phyloP scores from a whole-genome alignment of 306 rosid genomes.

The Echinosophora koreensis region DNA sequence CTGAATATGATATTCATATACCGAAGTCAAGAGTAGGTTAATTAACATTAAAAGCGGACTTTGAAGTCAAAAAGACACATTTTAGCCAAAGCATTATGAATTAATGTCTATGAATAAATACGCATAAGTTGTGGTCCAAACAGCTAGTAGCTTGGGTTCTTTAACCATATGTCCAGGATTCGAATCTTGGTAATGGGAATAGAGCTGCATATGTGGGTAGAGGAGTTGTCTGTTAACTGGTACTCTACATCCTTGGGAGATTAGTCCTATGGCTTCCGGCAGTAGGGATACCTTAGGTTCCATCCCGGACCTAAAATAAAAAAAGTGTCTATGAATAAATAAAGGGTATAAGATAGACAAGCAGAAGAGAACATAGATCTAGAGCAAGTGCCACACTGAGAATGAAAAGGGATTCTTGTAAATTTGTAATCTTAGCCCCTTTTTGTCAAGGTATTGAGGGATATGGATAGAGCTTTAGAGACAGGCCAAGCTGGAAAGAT shows the following conservation, averaged over 20 bases:
- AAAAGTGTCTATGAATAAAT: not conserved
- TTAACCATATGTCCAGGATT: no score
- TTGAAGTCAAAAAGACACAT: constrained; percentile 25
- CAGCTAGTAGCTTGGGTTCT: no score
- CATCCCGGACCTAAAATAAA: no score
- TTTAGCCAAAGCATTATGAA: constrained; percentile 15
- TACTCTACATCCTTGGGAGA: no score
- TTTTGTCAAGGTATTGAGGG: constrained; percentile 35
- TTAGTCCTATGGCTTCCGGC: no score
- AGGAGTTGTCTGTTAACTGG: no score
- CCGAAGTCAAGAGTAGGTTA: not conserved
- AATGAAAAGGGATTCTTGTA: constrained; percentile 9
- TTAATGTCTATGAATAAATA: not conserved
- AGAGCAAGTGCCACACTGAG: not conserved
- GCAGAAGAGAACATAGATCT: not conserved
- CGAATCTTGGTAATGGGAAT: no score
- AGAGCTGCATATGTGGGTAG: no score
- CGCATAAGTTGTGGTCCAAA: no score
- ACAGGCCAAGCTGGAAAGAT: constrained; percentile 40
- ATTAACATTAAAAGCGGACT: constrained; percentile 8
- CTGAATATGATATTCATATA: constrained; percentile 17
- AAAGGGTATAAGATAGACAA: not conserved
- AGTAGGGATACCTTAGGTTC: no score
- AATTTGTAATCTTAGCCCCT: not conserved
- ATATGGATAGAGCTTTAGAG: constrained; percentile 14